Base-by-base conservation (phyloP, 495 filamentous ascomycete genomes). In the Diplogelasinospora grovesii region DNA sequence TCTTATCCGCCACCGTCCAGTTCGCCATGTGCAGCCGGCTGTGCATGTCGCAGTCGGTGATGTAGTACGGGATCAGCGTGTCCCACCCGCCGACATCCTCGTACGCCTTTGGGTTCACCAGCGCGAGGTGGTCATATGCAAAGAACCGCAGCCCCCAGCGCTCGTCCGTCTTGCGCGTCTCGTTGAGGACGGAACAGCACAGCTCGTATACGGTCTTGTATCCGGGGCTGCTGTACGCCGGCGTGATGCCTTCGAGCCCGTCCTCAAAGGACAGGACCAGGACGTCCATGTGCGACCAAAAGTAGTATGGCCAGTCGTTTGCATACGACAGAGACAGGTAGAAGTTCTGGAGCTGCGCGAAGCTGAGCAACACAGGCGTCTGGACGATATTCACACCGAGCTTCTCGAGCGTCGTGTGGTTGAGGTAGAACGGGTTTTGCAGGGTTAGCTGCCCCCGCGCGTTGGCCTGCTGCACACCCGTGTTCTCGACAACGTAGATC, bases 291-390 rank as follows among this genome's bases (percentile, higher is more conserved):
- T 78, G 74, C 22, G 56, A 60, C 65, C 73, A 80, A 57, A 75
- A 79, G 54, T 73, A 79, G 52, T 74, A 64, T 3, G 60, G 53
- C 69, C 70, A 77, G 1, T 78, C 60, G 40, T 76, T 63, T 9
- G 73, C 46, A 52, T 70, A 79, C 53, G 77, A 77, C 0, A 77
- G 47, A 7, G 57, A 52, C 11, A 76, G 61, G 48, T 66, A 76
- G 48, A 74, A 79, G 50, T 81, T 81, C 45, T 81, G 75, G 22
- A 80, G 59, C 45, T 82, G 78, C 13, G 78, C 71, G 37, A 80
- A 82, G 34, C 54, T 73, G 24, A 81, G 53, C 13, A 81, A 61
- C 5, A 71, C 73, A 0, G 78, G 77, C 2, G 78, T 77, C 26
- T 61, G 59, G 9, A 81, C 36, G 27, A 81, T 56, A 38, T 76